Evolutionary conservation across 495 filamentous ascomycete genomes (phyloP).

Genomic region (Neurospora sp.): DNA sequence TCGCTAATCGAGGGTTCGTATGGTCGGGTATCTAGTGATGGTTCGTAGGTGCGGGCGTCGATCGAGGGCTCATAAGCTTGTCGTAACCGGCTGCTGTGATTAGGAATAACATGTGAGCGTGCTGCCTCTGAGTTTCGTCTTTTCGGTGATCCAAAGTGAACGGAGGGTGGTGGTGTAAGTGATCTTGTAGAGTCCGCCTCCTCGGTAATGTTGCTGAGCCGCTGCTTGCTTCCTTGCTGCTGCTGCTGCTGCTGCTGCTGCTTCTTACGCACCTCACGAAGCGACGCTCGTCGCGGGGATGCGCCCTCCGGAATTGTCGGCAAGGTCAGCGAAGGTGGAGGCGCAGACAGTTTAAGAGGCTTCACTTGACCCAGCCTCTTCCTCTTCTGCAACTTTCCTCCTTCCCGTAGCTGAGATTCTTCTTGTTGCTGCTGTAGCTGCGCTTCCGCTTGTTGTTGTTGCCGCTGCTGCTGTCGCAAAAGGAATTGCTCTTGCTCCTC

Average conservation of each 20-base stretch:
- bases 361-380: slow-evolving; percentile 5
- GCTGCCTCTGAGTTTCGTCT: slow-evolving; percentile 6
- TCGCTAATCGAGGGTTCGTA: slow-evolving; percentile 26
- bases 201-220: background rate
- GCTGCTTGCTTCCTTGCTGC: background rate
- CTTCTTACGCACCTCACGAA: slow-evolving; percentile 18
- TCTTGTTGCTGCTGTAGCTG: background rate
- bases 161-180: slow-evolving; percentile 1
- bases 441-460: background rate
- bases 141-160: slow-evolving; percentile 27
- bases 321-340: slow-evolving; percentile 13
- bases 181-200: background rate
- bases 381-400: slow-evolving; percentile 37
- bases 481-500: background rate
- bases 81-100: slow-evolving; percentile 22
- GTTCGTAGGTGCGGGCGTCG: slow-evolving; percentile 21
- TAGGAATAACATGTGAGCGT: background rate
- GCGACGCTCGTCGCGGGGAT: slow-evolving; percentile 31
- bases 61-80: slow-evolving; percentile 41
- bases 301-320: slow-evolving; percentile 36
- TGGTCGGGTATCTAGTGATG: slow-evolving; percentile 13
- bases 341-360: background rate
- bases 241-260: background rate
- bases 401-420: background rate
- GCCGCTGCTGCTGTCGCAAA: background rate